Percentiles rank a stretch among this genome's conserved stretches.
These are phyloP conservation scores for Lanmaoa rubissima DNA, from an alignment of 768 basidiomycete genomes.

Conservation along the genomic window DNA sequence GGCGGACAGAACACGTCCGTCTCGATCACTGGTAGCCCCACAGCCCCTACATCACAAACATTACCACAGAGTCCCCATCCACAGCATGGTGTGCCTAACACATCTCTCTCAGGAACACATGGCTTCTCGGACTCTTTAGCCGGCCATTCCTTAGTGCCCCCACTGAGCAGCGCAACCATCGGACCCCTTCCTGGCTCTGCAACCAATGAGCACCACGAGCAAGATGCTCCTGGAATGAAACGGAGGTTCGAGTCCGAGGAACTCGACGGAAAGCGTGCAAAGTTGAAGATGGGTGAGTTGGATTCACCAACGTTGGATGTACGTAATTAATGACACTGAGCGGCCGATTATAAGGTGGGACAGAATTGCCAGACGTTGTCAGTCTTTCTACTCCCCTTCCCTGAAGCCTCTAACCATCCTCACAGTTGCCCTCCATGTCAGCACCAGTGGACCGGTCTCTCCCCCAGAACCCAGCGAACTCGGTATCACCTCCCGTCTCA, in stretches of 20 bases:
- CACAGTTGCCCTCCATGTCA: slow-evolving; percentile 21
- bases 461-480: slow-evolving; percentile 25
- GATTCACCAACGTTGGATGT: slow-evolving; percentile 22
- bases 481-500: slow-evolving; percentile 31
- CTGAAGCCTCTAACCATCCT: slow-evolving; percentile 11
- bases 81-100: slow-evolving; percentile 23
- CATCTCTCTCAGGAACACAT: slow-evolving; percentile 25
- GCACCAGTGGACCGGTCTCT: slow-evolving; percentile 16
- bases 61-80: slow-evolving; percentile 33
- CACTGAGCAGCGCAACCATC: slow-evolving; percentile 12
- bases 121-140: slow-evolving; percentile 26
- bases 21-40: slow-evolving; percentile 26
- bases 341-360: slow-evolving; percentile 29
- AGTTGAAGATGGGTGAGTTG: slow-evolving; percentile 68
- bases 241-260: slow-evolving; percentile 70
- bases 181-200: slow-evolving; percentile 9
- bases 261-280: slow-evolving; percentile 62
- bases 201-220: slow-evolving; percentile 43
- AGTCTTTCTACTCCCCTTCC: slow-evolving; percentile 26
- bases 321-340: slow-evolving; percentile 26
- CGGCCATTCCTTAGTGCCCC: slow-evolving; percentile 17
- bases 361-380: slow-evolving; percentile 52
- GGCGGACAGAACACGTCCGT: slow-evolving; percentile 18
- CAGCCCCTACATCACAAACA: slow-evolving; percentile 23
- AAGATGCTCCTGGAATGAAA: slow-evolving; percentile 65